Conservation (phyloP, 2,329 filamentous ascomycete species). For the Colletotrichum sp. region DNA sequence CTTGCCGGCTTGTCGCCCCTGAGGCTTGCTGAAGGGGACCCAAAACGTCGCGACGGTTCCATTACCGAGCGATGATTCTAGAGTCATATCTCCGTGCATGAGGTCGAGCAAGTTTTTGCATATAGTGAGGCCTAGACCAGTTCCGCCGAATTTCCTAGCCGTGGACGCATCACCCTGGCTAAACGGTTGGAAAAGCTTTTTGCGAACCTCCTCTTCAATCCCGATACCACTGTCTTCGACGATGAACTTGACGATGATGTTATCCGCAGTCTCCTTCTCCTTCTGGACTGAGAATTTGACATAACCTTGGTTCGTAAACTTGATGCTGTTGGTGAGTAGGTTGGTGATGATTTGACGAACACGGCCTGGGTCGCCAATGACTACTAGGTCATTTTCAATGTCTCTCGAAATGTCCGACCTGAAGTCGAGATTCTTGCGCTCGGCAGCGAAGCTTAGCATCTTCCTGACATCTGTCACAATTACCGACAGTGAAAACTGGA, state of each 20-base stretch:
- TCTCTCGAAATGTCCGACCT: slow-evolving; percentile 66
- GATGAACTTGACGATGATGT: slow-evolving; percentile 71
- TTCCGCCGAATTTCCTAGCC: slow-evolving; percentile 78
- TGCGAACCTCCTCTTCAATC: slow-evolving; percentile 78
- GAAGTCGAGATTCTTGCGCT: slow-evolving; percentile 79
- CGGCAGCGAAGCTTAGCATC: slow-evolving; percentile 86
- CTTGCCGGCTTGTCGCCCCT: slow-evolving; percentile 45
- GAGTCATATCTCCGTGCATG: slow-evolving; percentile 77
- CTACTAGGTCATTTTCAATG: slow-evolving; percentile 72
- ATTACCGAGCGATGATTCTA: slow-evolving; percentile 69
- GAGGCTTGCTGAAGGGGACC: slow-evolving; percentile 78
- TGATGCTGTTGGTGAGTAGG: slow-evolving; percentile 77
- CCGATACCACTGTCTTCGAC: slow-evolving; percentile 83
- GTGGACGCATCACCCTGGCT: slow-evolving; percentile 84
- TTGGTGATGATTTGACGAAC: slow-evolving; percentile 86
- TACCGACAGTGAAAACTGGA: slow-evolving; percentile 77
- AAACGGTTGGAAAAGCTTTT: slow-evolving; percentile 79
- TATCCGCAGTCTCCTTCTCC: slow-evolving; percentile 67
- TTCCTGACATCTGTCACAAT: slow-evolving; percentile 81
- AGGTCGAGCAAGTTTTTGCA: slow-evolving; percentile 81
- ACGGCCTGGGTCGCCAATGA: slow-evolving; percentile 85
- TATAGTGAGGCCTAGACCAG: slow-evolving; percentile 79
- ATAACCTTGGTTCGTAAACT: slow-evolving; percentile 72
- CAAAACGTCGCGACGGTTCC: slow-evolving; percentile 79
- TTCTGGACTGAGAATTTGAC: slow-evolving; percentile 71